Base-by-base conservation (phyloP, 495 filamentous ascomycete genomes). In the Venustampulla echinocandica region DNA sequence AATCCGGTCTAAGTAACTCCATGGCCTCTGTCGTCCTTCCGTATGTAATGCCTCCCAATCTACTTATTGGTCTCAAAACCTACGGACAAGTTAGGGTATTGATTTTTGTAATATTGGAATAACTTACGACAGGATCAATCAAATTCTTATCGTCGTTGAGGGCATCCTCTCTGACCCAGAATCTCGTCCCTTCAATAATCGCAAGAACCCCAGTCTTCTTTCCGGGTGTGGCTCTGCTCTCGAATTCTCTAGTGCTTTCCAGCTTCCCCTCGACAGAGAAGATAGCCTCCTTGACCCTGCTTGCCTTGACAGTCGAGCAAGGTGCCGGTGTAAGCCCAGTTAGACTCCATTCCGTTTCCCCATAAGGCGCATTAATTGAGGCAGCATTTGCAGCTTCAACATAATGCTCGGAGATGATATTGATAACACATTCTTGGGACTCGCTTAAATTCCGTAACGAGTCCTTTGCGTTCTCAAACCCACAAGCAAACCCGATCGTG, bases 91-190 rank as follows among this genome's bases (percentile, higher is more conserved):
- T 59, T 17, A 59, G 56, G 32, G 38, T 18, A 44, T 40, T 33
- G 37, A 19, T 34, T 55, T 42, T 24, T 23, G 17, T 19, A 10
- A 34, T 32, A 37, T 19, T 18, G 53, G 15, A 48, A 65, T 4
- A 36, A 28, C 50, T 48, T 47, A 55, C 62, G 37, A 70, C 73
- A 11, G 85, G 69, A 64, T 92, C 81, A 25, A 97, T 69, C 20
- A 81, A 46, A 48, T 77, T 85, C 57, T 69, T 75, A 13, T 85
- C 80, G 58, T 85, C 76, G 54, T 93, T 82, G 5, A 96, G 67
- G 10, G 87, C 87, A 68, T 95, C 90, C 59, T 95, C 88, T 37
- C 90, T 65, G 10, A 79, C 87, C 85, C 88, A 94, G 57, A 98
- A 96, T 20, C 80, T 69, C 30, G 83, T 77, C 1, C 90, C 90